A percentile compares a stretch with the other conserved stretches of the same genome.
phyloP scores from a whole-genome alignment of 495 filamentous ascomycete genomes.

The Thermothielavioides terrestris region DNA sequence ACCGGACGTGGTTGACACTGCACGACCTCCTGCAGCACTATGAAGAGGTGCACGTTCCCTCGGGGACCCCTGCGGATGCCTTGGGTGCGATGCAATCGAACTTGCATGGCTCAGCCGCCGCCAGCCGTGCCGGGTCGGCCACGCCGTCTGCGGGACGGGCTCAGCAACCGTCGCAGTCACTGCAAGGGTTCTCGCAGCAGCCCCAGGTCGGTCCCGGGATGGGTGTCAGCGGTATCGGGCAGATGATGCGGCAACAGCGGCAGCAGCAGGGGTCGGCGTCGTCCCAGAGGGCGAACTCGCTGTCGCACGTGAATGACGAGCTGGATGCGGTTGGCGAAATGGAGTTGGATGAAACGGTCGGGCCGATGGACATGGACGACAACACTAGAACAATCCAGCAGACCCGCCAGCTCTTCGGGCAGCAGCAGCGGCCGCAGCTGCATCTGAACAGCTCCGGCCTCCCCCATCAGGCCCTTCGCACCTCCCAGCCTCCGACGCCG shows the following conservation, averaged over 20 bases:
- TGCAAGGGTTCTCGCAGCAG: constrained; percentile 33
- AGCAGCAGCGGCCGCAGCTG: constrained; percentile 61
- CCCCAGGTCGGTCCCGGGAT: constrained; percentile 27
- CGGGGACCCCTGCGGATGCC: constrained; percentile 19
- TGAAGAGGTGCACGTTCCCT: constrained; percentile 74
- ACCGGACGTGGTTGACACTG: constrained; percentile 72
- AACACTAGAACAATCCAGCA: constrained; percentile 53
- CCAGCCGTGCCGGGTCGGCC: constrained; percentile 20
- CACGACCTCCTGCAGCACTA: constrained; percentile 96
- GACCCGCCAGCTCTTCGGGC: constrained; percentile 58
- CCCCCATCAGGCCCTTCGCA: constrained; percentile 71
- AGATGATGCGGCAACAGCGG: constrained; percentile 43
- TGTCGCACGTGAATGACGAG: constrained; percentile 50
- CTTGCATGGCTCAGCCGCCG: constrained; percentile 13
- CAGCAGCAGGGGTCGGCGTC: constrained; percentile 23
- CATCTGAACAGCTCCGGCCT: constrained; percentile 59
- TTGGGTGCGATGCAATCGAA: constrained; percentile 18
- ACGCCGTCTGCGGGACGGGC: constrained; percentile 14
- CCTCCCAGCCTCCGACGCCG: constrained; percentile 80
- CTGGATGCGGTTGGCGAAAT: constrained; percentile 88
- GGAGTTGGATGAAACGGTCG: constrained; percentile 86
- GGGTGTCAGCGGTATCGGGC: constrained; percentile 32
- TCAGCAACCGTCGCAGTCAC: constrained; percentile 20
- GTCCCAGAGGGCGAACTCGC: constrained; percentile 23
- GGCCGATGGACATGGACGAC: constrained; percentile 51